phyloP scores from a whole-genome alignment of 2,329 filamentous ascomycete genomes.

The Macroventuria anomochaeta region DNA sequence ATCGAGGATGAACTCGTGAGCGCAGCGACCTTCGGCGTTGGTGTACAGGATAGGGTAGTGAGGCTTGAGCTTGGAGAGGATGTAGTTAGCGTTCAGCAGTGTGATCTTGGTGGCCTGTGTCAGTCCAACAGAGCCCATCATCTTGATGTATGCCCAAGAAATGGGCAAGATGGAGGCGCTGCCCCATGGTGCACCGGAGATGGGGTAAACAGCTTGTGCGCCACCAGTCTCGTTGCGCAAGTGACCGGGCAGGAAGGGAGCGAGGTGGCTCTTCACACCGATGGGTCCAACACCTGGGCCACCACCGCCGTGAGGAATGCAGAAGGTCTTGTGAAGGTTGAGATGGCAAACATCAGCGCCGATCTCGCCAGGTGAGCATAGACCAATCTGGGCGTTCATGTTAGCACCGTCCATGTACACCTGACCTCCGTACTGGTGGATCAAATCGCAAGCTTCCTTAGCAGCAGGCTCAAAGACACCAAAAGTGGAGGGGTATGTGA shows the following conservation, averaged over 20 bases:
- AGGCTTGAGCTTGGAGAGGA: conserved; percentile 82
- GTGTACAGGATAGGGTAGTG: conserved; percentile 95
- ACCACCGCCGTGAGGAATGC: conserved; percentile 94
- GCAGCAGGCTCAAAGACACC: conserved; percentile 92
- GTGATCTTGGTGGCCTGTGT: conserved; percentile 91
- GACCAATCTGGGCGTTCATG: conserved; percentile 96
- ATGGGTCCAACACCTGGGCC: conserved; percentile 94
- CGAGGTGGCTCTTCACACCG: conserved; percentile 83
- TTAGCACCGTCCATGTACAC: conserved; percentile 99
- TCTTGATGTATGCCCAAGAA: conserved; percentile 91
- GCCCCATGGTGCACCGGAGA: conserved; percentile 84
- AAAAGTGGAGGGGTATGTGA: conserved; percentile 94
- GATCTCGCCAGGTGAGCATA: conserved; percentile 93
- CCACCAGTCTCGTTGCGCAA: conserved; percentile 65
- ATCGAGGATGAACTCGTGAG: conserved; percentile 97
- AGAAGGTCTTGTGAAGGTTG: conserved; percentile 98
- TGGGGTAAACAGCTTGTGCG: conserved; percentile 67
- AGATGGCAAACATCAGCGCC: conserved; percentile 96
- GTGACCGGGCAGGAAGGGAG: conserved; percentile 76
- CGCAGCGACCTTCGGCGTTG: conserved; percentile 84
- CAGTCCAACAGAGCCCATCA: conserved; percentile 86
- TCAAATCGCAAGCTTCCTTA: conserved; percentile 82
- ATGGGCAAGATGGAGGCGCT: conserved; percentile 93
- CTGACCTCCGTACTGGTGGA: conserved; percentile 87
- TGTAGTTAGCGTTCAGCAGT: conserved; percentile 96